Base-by-base conservation (phyloP, 768 basidiomycete species). In the Neoboletus subvelutipes region DNA sequence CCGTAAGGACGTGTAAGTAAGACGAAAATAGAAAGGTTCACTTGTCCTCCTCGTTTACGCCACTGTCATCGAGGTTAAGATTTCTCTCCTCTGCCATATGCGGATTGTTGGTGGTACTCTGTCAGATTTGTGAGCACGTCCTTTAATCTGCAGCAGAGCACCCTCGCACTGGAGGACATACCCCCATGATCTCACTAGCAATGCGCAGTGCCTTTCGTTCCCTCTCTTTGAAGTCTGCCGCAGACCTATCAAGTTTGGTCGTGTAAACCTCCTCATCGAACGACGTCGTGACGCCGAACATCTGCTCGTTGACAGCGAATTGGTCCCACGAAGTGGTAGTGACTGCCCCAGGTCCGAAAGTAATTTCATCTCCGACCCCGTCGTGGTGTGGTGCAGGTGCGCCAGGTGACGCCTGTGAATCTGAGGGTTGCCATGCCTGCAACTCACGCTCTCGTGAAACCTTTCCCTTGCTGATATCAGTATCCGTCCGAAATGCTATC, bases 201-300 rank as follows among this genome's bases (percentile, higher is more conserved):
- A 98, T 82, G 62, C 83, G 83, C 68, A 87, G 88, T 5, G 97
- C 97, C 71, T 88, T 85, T 59, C 85, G 82, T 72, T 98, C 95
- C 58, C 85, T 82, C 75, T 94, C 91, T 75, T 88, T 91, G 72
- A 81, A 99, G 72, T 95, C 94, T 22, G 88, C 82, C 8, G 84
- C 88, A 52, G 75, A 82, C 60, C 91, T 84, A 69, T 98, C 92
- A 45, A 99, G 79, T 75, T 86, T 93, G 18, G 96, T 98, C 12
- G 97, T 98, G 72, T 99, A 99, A 34, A 86, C 69, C 55, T 96
- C 91, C 76, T 99, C 97, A 66, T 96, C 88, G 73, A 92, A 99
- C 64, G 83, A 84, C 10, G 94, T 93, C 66, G 80, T 93, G 59
- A 96, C 86, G 24, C 97, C 97, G 68, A 97, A 98, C 54, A 92